Base-by-base conservation (phyloP, 768 basidiomycete species). In the Piloderma croceum region DNA sequence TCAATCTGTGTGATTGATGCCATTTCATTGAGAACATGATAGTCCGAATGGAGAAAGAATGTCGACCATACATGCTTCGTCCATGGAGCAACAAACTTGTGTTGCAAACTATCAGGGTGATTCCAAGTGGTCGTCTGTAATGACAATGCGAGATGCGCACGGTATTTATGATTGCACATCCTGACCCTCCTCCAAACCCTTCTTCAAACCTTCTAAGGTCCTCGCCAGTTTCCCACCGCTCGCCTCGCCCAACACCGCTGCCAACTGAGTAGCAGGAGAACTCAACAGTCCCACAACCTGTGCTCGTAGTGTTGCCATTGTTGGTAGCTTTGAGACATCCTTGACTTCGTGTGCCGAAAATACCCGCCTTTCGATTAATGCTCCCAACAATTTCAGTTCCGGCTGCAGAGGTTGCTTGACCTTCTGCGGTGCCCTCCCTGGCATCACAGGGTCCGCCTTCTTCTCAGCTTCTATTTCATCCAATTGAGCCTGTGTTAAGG, bases 241-340 rank as follows among this genome's bases (percentile, higher is more conserved):
- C 29, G 83, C 82, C 56, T 82, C 75, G 42, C 71, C 74, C 43
- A 90, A 58, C 31, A 87, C 72, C 34, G 76, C 80, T 3, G 84
- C 77, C 34, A 93, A 68, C 60, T 88, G 83, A 45, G 75, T 69
- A 9, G 77, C 81, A 32, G 88, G 89, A 11, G 79, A 70, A 42
- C 82, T 82, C 45, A 97, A 58, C 62, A 96, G 46, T 6, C 91
- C 92, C 11, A 93, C 83, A 41, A 97, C 72, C 61, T 94, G 90
- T 13, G 81, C 81, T 38, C 84, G 65, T 45, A 96, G 60, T 3
- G 77, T 81, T 27, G 85, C 83, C 53, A 94, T 61, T 32, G 83
- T 76, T 17, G 91, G 92, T 38, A 94, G 62, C 50, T 79, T 77
- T 23, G 81, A 76, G 4, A 91, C 76, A 11, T 77, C 70, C 54